Evolutionary conservation across 164 flowering plant species (phyloP), one percentile per base, ranked within the genome.

Genomic region (Cinnamomum chago): DNA sequence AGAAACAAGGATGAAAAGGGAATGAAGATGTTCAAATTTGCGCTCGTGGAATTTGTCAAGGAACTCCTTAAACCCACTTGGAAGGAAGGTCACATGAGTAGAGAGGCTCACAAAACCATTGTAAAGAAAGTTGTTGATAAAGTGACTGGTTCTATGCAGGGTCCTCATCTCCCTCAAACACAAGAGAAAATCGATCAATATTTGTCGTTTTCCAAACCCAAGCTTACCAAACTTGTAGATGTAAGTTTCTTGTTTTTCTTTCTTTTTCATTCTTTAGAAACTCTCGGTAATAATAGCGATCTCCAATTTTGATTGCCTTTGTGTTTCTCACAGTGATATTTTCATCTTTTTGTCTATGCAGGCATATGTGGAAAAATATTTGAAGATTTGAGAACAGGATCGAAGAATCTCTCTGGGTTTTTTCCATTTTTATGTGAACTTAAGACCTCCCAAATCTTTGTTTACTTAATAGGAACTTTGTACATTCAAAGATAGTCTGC

Each of bases 71-170:
- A 93, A 82, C 98, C 99, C 3, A 76, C 85, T 23, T 95, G 99
- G 98, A 95, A 90, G 82, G 97, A 91, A 82, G 98, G 99, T 50
- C 91, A 83, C 69, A 77, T 95, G 78, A 87, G 86, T 80, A 91
- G 86, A 83, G 99, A 93, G n/a, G 95, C 80, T 67, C 88, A 90
- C 85, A 91, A 93, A 76, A 87, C 86, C 47, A 86, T 95, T 33
- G 98, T 95, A 78, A 95, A 95, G 85, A 95, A 91, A 84, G 97
- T 88, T 62, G 91, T 88, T 30, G 97, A 92, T 65, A 93, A 95
- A 79, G 93, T 95, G 55, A 86, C 87, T n/a, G 78, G 88, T 70
- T 72, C 92, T 1, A 74, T 93, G 74, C 90, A 85, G 69, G 85
- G 78, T 20, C 84, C 82, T 69, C 88, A 84, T 67, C 73, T 92